Base-by-base conservation (phyloP, 202 grass and related monocot genomes). In the Digitaria exilis region DNA sequence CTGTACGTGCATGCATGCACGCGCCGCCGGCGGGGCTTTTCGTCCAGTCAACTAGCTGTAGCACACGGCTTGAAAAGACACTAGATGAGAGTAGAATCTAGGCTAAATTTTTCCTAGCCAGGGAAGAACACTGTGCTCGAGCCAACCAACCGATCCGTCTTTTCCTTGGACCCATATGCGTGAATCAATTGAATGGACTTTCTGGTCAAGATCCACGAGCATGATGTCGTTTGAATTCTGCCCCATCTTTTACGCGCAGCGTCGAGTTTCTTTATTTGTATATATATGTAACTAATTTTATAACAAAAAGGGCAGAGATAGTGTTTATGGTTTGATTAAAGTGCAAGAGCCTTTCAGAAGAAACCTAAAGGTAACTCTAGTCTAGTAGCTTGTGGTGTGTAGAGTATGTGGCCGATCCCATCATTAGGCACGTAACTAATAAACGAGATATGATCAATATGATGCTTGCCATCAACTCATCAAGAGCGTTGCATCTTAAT, bases 151-250 rank as follows among this genome's bases (percentile, higher is more conserved):
- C 29, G 7, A 26, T 26, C 43, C 4, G 68, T 48, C 68, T 66
- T 84, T 45, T 65, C 46, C 13, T 55, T 30, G 29, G 41, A 18
- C 52, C 24, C 24, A 58, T 58, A 25, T 4, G 55, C 22, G 9
- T 56, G 52, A 9, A 25, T 57, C n/a, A 24, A 10, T 55, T 39
- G 37, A 51, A 74, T 39, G 10, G 9, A 49, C 76, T 79, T 69
- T 75, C 21, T 63, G 18, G 77, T 81, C 84, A 80, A 80, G 75
- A 80, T 86, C 84, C 58, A 66, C 35, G 35, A 25, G 68, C 66
- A 66, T 79, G 60, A 66, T 57, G 6, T 9, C 18, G 24, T 54
- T 32, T 45, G 18, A 74, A 51, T 16, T 34, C 76, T 64, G 84
- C 34, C 59, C 68, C 77, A 39, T 9, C 69, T 86, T 66, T 80